Percentiles rank a stretch among this genome's conserved stretches.
Evolutionary conservation across 805 yeast genomes (phyloP).

Genomic region (Ogataea minuta): DNA sequence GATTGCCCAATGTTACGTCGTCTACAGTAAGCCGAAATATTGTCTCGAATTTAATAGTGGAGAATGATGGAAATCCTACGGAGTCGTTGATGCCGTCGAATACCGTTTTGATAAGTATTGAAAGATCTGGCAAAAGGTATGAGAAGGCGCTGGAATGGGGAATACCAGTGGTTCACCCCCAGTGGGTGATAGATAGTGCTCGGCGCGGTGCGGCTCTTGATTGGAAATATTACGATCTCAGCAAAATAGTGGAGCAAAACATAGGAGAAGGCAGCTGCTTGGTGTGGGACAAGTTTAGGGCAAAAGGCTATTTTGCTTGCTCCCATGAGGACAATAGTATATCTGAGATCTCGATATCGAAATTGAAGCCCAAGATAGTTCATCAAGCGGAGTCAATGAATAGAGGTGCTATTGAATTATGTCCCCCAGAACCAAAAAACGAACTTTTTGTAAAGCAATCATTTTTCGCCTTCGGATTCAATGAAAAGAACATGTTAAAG

Average conservation of each 20-base stretch:
- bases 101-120: slow-evolving; percentile 49
- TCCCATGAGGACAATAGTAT: slow-evolving; percentile 7
- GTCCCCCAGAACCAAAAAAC: neutral
- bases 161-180: slow-evolving; percentile 50
- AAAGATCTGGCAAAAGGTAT: slow-evolving; percentile 49
- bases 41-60: slow-evolving; percentile 36
- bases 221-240: slow-evolving; percentile 39
- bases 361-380: neutral
- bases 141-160: slow-evolving; percentile 52
- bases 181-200: slow-evolving; percentile 47
- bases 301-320: slow-evolving; percentile 8
- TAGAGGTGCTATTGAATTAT: neutral
- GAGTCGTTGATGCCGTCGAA: slow-evolving; percentile 47
- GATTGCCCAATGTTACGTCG: slow-evolving; percentile 27
- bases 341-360: slow-evolving; percentile 2
- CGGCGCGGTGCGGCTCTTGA: slow-evolving; percentile 44
- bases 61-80: slow-evolving; percentile 50
- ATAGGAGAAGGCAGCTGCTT: slow-evolving; percentile 35
- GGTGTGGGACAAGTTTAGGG: slow-evolving; percentile 36
- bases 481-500: slow-evolving; percentile 19
- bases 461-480: slow-evolving; percentile 39
- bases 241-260: slow-evolving; percentile 12
- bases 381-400: neutral
- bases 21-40: slow-evolving; percentile 30
- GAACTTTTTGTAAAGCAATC: slow-evolving; percentile 40